Base-by-base conservation (phyloP, 306 rosid genomes). In the Nissolia schottii region DNA sequence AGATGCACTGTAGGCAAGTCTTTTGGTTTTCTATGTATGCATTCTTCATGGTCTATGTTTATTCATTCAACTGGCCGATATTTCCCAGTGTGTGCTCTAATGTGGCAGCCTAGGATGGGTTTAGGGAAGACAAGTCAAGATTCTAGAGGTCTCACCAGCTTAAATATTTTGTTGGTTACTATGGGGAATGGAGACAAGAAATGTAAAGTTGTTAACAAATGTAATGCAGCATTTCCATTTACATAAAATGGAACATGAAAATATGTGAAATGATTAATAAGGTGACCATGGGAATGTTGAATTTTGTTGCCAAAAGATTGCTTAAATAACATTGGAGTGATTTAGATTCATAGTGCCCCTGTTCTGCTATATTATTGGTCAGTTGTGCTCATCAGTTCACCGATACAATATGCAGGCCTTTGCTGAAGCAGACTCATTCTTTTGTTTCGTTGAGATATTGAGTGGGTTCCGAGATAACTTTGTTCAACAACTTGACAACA, bases 401-500 rank as follows among this genome's bases (percentile, higher is more conserved):
- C 66, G 64, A 77, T 69, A 70, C 71, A 76, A 84, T 81, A 58
- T 85, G 80, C 85, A 95, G 99, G 89, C 85, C 77, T 85, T 79
- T 62, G 97, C 95, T 25, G 99, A 95, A 89, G 96, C 96, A 76
- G 99, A 95, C 74, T 77, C 99, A 25, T 95, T 95, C 85, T 95
- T 95, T 84, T 95, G 99, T 87, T 95, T 95, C 81, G 99, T 91
- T 46, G 99, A 95, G 85, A 61, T 95, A 64, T 83, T 95, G 87
- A 87, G 97, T 82, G 99, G 97, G 41, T 89, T 95, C 67, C 89
- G 99, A 5, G 99, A 95, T 78, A 87, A 95, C 83, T 95, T 95
- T 79, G 92, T 95, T 75, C 97, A 95, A 91, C 99, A 95, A 83
- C 91, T 95, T 16, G 99, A 95, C 81, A 91, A 95, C 69, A 95